phyloP scores from a whole-genome alignment of 371 early-diverging fungal genomes.

The Blakeslea trispora region DNA sequence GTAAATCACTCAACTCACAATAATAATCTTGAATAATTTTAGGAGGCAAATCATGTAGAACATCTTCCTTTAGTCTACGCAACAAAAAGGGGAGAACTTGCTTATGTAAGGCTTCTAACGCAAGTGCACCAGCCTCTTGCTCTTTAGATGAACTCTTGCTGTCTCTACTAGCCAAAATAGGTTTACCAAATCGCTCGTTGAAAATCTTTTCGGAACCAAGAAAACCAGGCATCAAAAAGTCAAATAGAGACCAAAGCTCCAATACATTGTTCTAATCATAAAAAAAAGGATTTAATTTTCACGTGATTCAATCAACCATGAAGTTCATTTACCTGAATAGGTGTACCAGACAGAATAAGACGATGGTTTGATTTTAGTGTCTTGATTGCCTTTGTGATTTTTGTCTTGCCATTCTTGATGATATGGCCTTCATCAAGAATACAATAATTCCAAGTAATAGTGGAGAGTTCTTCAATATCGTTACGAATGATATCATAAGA shows the following conservation, averaged over 20 bases:
- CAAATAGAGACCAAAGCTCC: conserved; percentile 98
- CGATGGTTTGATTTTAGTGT: conserved; percentile 83
- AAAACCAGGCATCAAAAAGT: conserved; percentile 98
- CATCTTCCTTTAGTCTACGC: conserved; percentile 98
- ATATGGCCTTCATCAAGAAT: conserved; percentile 99
- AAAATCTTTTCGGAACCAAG: conserved; percentile 91
- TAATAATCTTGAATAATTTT: conserved; percentile 99
- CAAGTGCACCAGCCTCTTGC: conserved; percentile 84
- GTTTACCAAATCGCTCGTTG: conserved; percentile 88
- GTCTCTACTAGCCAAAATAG: conserved; percentile 89
- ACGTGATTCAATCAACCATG: too few species aligned
- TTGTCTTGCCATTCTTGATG: conserved; percentile 96
- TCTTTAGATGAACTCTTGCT: conserved; percentile 83
- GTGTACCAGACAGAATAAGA: conserved; percentile 98
- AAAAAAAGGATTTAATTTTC: background rate
- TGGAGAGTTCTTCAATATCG: conserved; percentile 83
- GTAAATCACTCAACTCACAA: conserved; percentile 92
- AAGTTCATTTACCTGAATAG: conserved; percentile 80
- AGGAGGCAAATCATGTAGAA: conserved; percentile 97
- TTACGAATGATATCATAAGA: conserved; percentile 97
- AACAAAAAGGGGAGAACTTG: conserved; percentile 98
- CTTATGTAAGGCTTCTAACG: conserved; percentile 93
- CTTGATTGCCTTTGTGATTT: conserved; percentile 91
- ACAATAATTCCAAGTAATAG: conserved; percentile 91
- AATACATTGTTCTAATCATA: conserved; percentile 84